Evolutionary conservation across 1,284 basidiomycete species (phyloP), one percentile per base, ranked within the genome.

Genomic region (Pascua guehoae): DNA sequence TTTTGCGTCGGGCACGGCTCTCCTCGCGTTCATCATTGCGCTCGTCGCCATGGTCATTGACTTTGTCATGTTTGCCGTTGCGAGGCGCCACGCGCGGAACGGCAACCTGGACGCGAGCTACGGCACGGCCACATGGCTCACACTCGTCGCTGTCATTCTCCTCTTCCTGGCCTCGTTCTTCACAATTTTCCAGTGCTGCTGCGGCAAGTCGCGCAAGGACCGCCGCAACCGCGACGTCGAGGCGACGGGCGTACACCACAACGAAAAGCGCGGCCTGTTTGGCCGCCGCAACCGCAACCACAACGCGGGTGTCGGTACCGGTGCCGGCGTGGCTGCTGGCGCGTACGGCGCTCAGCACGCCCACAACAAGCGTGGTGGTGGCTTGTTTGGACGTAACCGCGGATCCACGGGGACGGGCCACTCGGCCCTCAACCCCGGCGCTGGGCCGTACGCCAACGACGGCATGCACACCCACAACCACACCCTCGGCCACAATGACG

Each of bases 11-110:
- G 38, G 76, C 37, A 51, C 73, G 18, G 63, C 74, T 36, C 54
- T 70, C 50, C 50, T 74, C 14, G 69, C 73, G 0, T 73, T 72
- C 55, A 32, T 76, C 52, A 61, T 73, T 55, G 72, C 74, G 9
- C 70, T 72, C 15, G 70, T 66, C 48, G 75, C 71, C 18, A 74
- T 77, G 57, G 63, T 74, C 16, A 57, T 73, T 51, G 68, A 74
- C 56, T 75, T 75, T 56, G 66, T 60, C 51, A 45, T 70, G 18
- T 73, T 73, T 51, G 66, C 60, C 32, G 55, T 70, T 38, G 61
- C 71, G 60, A 58, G 58, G 24, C 56, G 66, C 57, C 57, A 67
- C 45, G 67, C 67, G 62, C 38, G 59, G 50, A 66, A 71, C 49
- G 15, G 55, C 59, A 12, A 41, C 45, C 24, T 41, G 39, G 41